Evolutionary conservation across 768 basidiomycete species (phyloP), one percentile per base, ranked within the genome.

Genomic region (Scleroderma bovista): DNA sequence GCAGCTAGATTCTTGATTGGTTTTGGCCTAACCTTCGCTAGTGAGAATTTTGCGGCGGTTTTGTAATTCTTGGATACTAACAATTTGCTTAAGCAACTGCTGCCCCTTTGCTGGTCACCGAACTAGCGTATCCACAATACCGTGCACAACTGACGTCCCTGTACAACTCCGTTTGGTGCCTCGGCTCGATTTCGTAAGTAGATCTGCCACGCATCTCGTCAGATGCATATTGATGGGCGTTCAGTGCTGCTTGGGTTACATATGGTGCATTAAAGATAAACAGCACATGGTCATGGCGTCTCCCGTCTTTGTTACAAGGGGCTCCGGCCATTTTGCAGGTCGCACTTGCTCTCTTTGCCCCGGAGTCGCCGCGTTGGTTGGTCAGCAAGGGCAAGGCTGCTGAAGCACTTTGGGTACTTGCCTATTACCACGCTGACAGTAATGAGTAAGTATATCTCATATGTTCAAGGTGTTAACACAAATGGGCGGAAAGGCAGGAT

Each of bases 161-260:
- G 44, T 89, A 86, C 73, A 88, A 90, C 73, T 84, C 87, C 26
- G 81, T 90, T 53, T 92, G 90, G 88, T 89, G 88, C 64, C 81
- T 84, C 15, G 90, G 90, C 51, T 74, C 86, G 48, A 88, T 91
- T 62, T 60, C 89, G 81, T 84, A 55, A 40, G 79, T 72, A 37
- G 32, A 15, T 33, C 15, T n/a, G n/a, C n/a, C n/a, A n/a, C n/a
- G n/a, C n/a, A n/a, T n/a, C n/a, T n/a, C n/a, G n/a, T n/a, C n/a
- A n/a, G n/a, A n/a, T n/a, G n/a, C n/a, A n/a, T n/a, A n/a, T n/a
- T n/a, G n/a, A n/a, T n/a, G n/a, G 10, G 3, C 2, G 22, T 77
- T 83, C 51, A 75, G 79, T 23, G 80, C 81, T 6, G 79, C 80
- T 9, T 78, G 74, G 22, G 2, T 11, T 15, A 11, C 12, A 23